phyloP scores from a whole-genome alignment of 257 asterid species.

The Nicotiana knightiana region DNA sequence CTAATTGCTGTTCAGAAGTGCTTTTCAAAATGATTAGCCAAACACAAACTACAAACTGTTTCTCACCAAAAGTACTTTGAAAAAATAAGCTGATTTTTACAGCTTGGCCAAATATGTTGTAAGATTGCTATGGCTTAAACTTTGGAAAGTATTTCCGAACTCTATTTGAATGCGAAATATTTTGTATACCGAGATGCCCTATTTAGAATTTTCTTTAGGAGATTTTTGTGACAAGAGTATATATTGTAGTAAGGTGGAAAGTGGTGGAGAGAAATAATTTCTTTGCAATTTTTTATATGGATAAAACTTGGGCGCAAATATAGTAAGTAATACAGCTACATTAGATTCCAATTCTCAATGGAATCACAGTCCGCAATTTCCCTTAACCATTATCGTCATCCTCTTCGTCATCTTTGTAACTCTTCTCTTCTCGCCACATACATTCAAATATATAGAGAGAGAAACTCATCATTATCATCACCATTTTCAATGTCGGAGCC shows the following conservation, averaged over 20 bases:
- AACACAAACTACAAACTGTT: no score
- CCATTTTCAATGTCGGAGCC: constrained; percentile 40
- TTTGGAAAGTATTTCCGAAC: no score
- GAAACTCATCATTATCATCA: not conserved
- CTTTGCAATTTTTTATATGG: not conserved
- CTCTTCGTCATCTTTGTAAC: not conserved
- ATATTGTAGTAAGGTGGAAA: not conserved
- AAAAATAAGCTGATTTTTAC: no score
- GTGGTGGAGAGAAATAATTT: not conserved
- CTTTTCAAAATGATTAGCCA: no score
- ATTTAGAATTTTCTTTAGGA: not conserved
- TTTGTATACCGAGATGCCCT: no score
- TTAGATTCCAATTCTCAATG: constrained; percentile 23
- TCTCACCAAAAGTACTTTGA: no score
- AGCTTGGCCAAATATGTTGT: no score
- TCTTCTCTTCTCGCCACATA: constrained; percentile 10
- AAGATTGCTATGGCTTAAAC: no score
- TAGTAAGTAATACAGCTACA: constrained; percentile 1
- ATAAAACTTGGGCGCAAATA: not conserved
- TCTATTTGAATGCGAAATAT: no score
- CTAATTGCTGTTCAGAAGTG: no score
- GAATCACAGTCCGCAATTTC: constrained; percentile 9
- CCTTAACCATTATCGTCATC: constrained; percentile 6
- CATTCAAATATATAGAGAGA: not conserved
- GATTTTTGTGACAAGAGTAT: not conserved